Conservation (phyloP, 2,329 filamentous ascomycete genomes). For the Lachnellula arida region DNA sequence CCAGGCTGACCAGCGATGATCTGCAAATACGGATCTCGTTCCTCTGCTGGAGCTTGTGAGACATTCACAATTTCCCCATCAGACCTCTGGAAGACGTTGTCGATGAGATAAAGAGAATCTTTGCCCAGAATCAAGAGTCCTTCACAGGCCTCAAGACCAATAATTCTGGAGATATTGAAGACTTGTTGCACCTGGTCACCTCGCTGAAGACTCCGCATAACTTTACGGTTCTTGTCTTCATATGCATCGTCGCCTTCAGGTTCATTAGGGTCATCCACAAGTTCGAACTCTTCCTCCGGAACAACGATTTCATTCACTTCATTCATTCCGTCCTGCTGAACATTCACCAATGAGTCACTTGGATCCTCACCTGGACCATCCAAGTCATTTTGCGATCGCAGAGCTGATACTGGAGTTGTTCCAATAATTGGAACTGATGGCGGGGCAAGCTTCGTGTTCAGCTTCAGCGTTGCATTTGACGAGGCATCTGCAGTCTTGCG, state of each 20-base stretch:
- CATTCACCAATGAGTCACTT: constrained; percentile 10
- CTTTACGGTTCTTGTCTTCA: constrained; percentile 97
- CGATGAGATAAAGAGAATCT: constrained; percentile 86
- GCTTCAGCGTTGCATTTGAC: constrained; percentile 34
- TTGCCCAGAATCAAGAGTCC: constrained; percentile 91
- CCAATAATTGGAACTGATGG: constrained; percentile 8
- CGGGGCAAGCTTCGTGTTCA: constrained; percentile 27
- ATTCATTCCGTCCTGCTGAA: constrained; percentile 10
- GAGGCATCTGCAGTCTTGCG: constrained; percentile 51
- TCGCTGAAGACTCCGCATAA: constrained; percentile 87
- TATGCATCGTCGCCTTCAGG: constrained; percentile 71
- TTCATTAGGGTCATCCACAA: constrained; percentile 91
- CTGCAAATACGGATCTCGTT: constrained; percentile 91
- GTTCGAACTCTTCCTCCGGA: constrained; percentile 85
- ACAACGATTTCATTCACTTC: constrained; percentile 23
- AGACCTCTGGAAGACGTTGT: constrained; percentile 91
- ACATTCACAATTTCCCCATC: constrained; percentile 97
- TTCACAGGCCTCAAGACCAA: constrained; percentile 89
- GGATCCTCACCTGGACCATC: constrained; percentile 11
- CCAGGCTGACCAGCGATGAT: constrained; percentile 81
- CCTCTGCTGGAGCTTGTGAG: constrained; percentile 85
- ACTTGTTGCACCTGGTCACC: constrained; percentile 91
- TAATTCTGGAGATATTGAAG: constrained; percentile 91
- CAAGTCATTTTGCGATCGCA: constrained; percentile 8
- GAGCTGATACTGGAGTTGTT: constrained; percentile 10